Evolutionary conservation across 1,139 yeast species (phyloP).

Genomic region (Taphrina wiesneri): DNA sequence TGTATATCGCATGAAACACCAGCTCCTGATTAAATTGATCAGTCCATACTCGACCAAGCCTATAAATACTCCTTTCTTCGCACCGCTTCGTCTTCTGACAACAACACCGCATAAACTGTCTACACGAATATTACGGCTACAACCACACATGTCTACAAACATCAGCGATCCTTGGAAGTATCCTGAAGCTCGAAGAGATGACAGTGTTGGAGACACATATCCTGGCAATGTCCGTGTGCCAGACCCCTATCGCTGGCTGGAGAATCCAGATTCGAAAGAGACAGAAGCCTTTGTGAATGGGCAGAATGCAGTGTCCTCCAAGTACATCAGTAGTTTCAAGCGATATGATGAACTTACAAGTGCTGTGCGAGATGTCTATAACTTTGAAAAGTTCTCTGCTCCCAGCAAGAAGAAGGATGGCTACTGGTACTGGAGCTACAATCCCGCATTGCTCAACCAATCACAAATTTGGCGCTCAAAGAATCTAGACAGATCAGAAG

Average conservation of each 20-base stretch:
- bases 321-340: slow-evolving; percentile 3
- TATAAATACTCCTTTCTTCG: not conserved
- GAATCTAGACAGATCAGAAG: slow-evolving; percentile 7
- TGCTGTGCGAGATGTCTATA: slow-evolving; percentile 11
- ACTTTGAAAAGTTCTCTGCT: slow-evolving; percentile 24
- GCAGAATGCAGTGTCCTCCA: slow-evolving; percentile 21
- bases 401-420: slow-evolving; percentile 25
- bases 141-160: not conserved
- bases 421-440: slow-evolving; percentile 26
- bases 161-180: slow-evolving; percentile 10
- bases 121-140: not conserved
- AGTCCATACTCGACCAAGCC: not conserved
- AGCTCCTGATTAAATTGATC: not conserved
- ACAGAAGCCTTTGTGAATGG: slow-evolving; percentile 29
- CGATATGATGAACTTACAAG: not conserved
- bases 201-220: slow-evolving; percentile 18
- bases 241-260: slow-evolving; percentile 31
- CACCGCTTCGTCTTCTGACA: not conserved
- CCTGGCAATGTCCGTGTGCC: slow-evolving; percentile 27
- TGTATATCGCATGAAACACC: not conserved
- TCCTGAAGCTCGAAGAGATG: slow-evolving; percentile 17
- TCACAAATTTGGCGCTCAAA: slow-evolving; percentile 31
- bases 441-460: slow-evolving; percentile 29
- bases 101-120: not conserved
- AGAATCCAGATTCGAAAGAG: slow-evolving; percentile 29